phyloP scores from a whole-genome alignment of 2,329 filamentous ascomycete genomes.

The Xylaria sp. region DNA sequence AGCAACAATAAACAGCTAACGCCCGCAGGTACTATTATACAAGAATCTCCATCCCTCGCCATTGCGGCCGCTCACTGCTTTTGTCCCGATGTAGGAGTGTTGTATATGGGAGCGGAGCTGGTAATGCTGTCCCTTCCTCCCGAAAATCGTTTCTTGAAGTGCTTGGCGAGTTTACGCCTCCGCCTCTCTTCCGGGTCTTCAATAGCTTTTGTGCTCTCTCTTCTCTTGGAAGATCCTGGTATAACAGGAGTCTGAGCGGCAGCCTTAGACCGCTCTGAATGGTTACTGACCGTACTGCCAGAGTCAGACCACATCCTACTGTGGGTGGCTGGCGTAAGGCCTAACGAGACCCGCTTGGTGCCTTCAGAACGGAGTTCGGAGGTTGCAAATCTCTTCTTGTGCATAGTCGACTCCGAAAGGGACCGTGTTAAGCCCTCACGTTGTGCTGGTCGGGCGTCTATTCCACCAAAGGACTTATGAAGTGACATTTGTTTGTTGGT shows the following conservation, averaged over 20 bases:
- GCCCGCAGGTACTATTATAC: constrained; percentile 14
- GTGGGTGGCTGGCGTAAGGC: not conserved
- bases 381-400: constrained; percentile 33
- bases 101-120: constrained; percentile 33
- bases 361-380: constrained; percentile 23
- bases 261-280: constrained; percentile 13
- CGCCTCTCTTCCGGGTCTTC: constrained; percentile 32
- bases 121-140: constrained; percentile 27
- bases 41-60: not conserved
- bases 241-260: constrained; percentile 5
- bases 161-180: constrained; percentile 28
- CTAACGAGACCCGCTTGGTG: constrained; percentile 24
- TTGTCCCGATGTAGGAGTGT: constrained; percentile 41
- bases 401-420: constrained; percentile 29
- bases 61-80: constrained; percentile 22
- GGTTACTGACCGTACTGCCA: constrained; percentile 17
- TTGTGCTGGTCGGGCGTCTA: constrained; percentile 21
- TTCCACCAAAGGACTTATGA: constrained; percentile 13
- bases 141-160: constrained; percentile 31
- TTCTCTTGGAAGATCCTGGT: not conserved
- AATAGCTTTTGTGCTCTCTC: not conserved
- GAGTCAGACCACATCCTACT: constrained; percentile 22
- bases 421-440: constrained; percentile 24
- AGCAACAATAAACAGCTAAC: constrained; percentile 8
- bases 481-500: constrained; percentile 1